Evolutionary conservation across 169 alveolate genomes (phyloP).

Genomic region (Eimeria acervulina): DNA sequence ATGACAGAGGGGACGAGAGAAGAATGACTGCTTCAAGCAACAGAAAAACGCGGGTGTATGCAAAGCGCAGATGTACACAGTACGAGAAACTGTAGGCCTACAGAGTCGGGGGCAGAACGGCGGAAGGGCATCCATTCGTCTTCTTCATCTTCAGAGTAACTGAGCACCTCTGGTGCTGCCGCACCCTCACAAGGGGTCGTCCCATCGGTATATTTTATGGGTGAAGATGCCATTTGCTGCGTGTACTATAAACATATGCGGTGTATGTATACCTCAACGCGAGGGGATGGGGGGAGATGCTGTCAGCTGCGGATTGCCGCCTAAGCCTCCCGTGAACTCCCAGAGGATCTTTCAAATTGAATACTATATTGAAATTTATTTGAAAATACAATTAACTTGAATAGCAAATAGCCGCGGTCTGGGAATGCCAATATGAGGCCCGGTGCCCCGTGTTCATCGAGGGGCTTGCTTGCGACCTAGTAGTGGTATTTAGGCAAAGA

Average conservation of each 20-base stretch:
- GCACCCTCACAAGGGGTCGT: not conserved
- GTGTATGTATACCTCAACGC: not conserved
- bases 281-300: not conserved
- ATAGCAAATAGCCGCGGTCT: not conserved
- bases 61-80: not conserved
- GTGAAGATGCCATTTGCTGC: not conserved
- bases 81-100: not conserved
- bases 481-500: not conserved
- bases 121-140: conserved; percentile 63
- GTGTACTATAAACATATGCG: not conserved
- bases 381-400: not conserved
- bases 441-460: not conserved
- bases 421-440: not conserved
- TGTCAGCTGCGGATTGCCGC: not conserved
- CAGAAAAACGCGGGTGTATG: not conserved
- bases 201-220: not conserved
- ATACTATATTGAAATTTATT: not conserved
- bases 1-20: not conserved
- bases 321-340: not conserved
- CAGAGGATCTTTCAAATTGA: not conserved
- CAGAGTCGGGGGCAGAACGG: conserved; percentile 55
- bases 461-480: not conserved
- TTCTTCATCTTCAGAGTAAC: conserved; percentile 22
- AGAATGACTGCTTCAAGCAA: not conserved
- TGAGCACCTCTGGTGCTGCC: not conserved